Conservation (phyloP, 2,329 filamentous ascomycete species). For the Coniochaeta prunicola region DNA sequence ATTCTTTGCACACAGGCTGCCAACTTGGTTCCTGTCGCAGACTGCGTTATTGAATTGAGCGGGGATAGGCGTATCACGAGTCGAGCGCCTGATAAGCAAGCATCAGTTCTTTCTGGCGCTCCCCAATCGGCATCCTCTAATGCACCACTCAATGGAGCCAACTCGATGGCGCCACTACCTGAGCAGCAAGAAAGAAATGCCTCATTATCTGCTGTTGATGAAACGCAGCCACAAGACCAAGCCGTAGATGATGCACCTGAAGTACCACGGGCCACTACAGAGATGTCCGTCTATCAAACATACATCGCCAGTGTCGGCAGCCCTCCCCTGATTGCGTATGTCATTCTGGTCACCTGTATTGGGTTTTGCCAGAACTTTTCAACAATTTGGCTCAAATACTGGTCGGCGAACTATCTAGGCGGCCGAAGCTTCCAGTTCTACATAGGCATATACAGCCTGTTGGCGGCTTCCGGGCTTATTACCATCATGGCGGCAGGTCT, state of each 20-base stretch:
- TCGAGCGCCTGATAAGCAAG: not conserved
- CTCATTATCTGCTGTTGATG: not conserved
- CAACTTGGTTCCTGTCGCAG: slow-evolving; percentile 5
- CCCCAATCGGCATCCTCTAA: too few relatives aligned
- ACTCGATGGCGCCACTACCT: not conserved
- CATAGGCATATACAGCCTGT: slow-evolving; percentile 1
- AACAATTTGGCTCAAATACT: slow-evolving; percentile 5
- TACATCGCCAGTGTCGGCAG: not conserved
- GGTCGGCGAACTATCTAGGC: not conserved
- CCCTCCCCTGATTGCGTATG: not conserved
- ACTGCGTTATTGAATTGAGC: not conserved
- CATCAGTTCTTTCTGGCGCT: not conserved
- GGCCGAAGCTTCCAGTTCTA: slow-evolving; percentile 1
- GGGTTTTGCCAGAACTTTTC: not conserved
- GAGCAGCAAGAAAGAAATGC: not conserved
- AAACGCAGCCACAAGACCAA: not conserved
- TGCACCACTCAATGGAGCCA: not conserved
- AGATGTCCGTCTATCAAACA: not conserved
- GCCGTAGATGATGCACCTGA: not conserved
- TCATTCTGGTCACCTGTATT: not conserved
- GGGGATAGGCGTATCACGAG: not conserved
- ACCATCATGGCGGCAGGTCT: not conserved
- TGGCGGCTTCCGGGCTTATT: not conserved
- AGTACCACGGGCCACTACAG: not conserved
- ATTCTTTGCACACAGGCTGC: slow-evolving; percentile 28